phyloP scores from a whole-genome alignment of 2,329 filamentous ascomycete species.

The Colletotrichum neosansevieriae region DNA sequence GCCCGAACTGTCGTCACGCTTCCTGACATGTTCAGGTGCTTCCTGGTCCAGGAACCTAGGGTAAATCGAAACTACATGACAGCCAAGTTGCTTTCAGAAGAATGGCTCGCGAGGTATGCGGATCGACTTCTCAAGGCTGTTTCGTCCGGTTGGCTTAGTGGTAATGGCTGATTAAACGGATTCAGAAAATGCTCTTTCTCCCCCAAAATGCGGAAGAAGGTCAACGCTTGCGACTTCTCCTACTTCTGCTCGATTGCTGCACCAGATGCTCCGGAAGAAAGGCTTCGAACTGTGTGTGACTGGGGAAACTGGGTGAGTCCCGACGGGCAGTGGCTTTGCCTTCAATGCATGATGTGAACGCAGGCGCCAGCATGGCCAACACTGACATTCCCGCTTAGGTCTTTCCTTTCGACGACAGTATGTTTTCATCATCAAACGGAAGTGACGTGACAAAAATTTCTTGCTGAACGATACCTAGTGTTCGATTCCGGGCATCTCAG shows the following conservation, averaged over 20 bases:
- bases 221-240: slow-evolving; percentile 43
- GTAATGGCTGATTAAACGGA: too few species aligned
- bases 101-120: slow-evolving; percentile 38
- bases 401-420: too few species aligned
- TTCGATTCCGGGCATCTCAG: slow-evolving; percentile 42
- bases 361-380: too few species aligned
- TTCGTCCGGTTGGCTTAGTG: too few species aligned
- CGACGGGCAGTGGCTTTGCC: background rate
- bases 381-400: too few species aligned
- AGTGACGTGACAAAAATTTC: background rate
- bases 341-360: background rate
- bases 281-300: slow-evolving; percentile 42
- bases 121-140: background rate
- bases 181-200: slow-evolving; percentile 40
- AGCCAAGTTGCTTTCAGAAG: slow-evolving; percentile 41
- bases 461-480: slow-evolving; percentile 33
- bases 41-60: slow-evolving; percentile 36
- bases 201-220: slow-evolving; percentile 32
- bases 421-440: too few species aligned
- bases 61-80: slow-evolving; percentile 40
- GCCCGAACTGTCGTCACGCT: slow-evolving; percentile 27
- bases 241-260: slow-evolving; percentile 43
- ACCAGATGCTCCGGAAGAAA: slow-evolving; percentile 33
- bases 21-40: slow-evolving; percentile 43
- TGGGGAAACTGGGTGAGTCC: slow-evolving; percentile 45